phyloP scores from a whole-genome alignment of 805 yeast genomes.

The Myxozyma geophila region DNA sequence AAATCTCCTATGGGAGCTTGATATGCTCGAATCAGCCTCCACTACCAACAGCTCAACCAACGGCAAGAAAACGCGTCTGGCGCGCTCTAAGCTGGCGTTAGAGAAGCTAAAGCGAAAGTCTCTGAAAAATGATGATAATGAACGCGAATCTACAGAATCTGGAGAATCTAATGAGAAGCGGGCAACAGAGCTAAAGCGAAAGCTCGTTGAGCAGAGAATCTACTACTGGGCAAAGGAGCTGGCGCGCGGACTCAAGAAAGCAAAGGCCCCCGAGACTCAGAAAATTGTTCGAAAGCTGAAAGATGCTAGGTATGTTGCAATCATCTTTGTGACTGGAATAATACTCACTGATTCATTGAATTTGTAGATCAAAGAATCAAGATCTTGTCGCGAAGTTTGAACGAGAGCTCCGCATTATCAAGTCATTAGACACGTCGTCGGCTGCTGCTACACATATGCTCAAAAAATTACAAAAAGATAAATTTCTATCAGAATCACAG shows the following conservation, averaged over 20 bases:
- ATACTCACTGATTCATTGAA: neutral
- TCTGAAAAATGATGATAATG: conserved; percentile 19
- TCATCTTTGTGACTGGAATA: neutral
- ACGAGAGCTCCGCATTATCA: conserved; percentile 38
- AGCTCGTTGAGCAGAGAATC: conserved; percentile 43
- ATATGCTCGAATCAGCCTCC: conserved; percentile 46
- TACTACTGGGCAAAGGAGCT: conserved; percentile 41
- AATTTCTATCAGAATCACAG: conserved; percentile 12
- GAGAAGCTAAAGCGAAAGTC: conserved; percentile 20
- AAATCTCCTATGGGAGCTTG: conserved; percentile 47
- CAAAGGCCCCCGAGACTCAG: conserved; percentile 43
- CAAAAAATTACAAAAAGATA: conserved; percentile 24
- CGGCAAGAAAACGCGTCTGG: conserved; percentile 38
- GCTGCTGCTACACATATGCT: conserved; percentile 32
- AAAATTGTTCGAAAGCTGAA: conserved; percentile 43
- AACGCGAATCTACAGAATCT: neutral
- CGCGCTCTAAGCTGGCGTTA: conserved; percentile 43
- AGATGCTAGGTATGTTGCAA: conserved; percentile 29
- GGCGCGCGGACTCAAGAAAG: conserved; percentile 43
- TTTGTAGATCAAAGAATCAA: conserved; percentile 8
- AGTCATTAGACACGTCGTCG: conserved; percentile 32
- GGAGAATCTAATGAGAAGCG: conserved; percentile 5
- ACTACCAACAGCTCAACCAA: conserved; percentile 25
- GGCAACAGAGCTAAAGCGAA: conserved; percentile 36
- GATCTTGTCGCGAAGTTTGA: conserved; percentile 33